These are phyloP conservation scores for Corymbia maculata DNA, from an alignment of 345 rosid genomes.

Conservation along the genomic window DNA sequence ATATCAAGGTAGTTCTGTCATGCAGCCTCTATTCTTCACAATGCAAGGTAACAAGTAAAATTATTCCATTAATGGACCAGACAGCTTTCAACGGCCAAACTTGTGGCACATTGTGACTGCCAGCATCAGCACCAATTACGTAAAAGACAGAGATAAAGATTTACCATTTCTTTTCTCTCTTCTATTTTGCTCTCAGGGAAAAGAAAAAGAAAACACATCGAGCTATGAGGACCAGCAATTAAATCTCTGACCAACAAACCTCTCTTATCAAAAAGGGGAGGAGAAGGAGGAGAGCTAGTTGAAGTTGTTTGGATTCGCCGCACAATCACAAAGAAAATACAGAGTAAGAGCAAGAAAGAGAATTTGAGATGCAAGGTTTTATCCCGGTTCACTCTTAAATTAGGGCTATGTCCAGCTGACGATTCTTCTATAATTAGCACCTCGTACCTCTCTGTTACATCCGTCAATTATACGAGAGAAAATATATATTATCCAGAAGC, in stretches of 20 bases:
- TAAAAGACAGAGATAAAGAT: background rate
- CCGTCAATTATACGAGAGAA: no score
- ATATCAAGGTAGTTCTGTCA: background rate
- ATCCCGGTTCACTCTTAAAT: no score
- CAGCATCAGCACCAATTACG: background rate
- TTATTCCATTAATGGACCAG: background rate
- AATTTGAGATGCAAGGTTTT: no score
- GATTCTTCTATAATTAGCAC: no score
- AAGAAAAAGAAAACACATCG: background rate
- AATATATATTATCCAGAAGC: no score
- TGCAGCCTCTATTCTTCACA: background rate
- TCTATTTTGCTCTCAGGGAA: background rate
- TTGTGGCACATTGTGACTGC: background rate
- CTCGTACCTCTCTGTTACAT: no score
- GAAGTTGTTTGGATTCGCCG: background rate
- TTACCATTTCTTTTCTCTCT: background rate
- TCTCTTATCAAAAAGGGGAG: background rate
- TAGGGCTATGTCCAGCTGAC: no score
- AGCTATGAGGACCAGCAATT: background rate
- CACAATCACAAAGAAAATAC: no score
- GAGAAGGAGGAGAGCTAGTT: background rate
- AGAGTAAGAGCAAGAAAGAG: no score
- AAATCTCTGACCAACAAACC: background rate
- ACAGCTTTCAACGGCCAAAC: background rate
- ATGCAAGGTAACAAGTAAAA: background rate